These are phyloP conservation scores for Stephania cephalantha DNA, from an alignment of 164 flowering plant species.

Conservation along the genomic window DNA sequence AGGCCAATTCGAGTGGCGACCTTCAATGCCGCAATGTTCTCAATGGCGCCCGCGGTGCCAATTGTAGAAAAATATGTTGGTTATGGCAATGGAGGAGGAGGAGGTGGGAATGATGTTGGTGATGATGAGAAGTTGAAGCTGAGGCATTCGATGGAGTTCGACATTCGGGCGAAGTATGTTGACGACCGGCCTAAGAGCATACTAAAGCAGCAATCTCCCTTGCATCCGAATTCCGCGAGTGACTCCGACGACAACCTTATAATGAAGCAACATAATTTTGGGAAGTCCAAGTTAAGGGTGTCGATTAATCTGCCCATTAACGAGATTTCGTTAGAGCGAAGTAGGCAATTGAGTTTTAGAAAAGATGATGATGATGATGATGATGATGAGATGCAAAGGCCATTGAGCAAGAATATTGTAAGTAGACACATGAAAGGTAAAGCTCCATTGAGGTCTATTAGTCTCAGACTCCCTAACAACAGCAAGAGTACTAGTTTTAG, in stretches of 20 bases:
- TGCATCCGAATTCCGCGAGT: conserved; percentile 20
- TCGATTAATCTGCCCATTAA: conserved; percentile 86
- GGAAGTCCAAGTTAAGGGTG: conserved; percentile 51
- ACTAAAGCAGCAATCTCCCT: conserved; percentile 66
- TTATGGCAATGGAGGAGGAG: conserved; percentile 1
- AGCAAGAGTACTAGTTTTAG: conserved; percentile 5
- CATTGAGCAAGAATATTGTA: conserved; percentile 15
- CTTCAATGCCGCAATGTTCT: conserved; percentile 84
- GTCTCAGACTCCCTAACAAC: conserved; percentile 37
- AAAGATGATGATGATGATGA: conserved; percentile 19
- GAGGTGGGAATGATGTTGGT: conserved; percentile 15
- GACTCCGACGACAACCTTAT: conserved; percentile 13
- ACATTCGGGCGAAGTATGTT: conserved; percentile 17
- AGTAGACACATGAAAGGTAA: conserved; percentile 24
- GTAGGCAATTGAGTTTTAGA: conserved; percentile 23
- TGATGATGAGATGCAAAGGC: conserved; percentile 22
- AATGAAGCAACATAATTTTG: conserved; percentile 18
- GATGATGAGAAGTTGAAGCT: conserved; percentile 15
- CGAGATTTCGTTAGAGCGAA: conserved; percentile 66
- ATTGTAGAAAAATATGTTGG: conserved; percentile 19
- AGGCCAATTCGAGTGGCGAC: conserved; percentile 64
- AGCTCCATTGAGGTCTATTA: conserved; percentile 50
- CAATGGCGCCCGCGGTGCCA: conserved; percentile 77
- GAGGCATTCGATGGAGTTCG: conserved; percentile 16
- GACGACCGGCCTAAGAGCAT: conserved; percentile 57